phyloP scores from a whole-genome alignment of 1,139 yeast species.

The Hyphopichia khmerensis region DNA sequence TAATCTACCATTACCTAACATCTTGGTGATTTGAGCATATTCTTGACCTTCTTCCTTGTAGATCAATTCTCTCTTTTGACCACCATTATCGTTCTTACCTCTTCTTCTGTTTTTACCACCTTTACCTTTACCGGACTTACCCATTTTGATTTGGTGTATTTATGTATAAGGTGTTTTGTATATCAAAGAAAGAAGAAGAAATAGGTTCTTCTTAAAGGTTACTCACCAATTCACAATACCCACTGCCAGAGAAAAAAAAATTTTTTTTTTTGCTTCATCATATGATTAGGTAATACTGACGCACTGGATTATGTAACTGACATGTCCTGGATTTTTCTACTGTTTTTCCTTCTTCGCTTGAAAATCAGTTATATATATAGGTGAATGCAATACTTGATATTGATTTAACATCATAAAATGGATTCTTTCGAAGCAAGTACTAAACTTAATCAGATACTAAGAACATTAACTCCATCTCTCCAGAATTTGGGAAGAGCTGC shows the following conservation, averaged over 20 bases:
- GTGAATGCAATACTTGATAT: too few species aligned
- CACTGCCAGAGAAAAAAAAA: not conserved
- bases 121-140: conserved; percentile 54
- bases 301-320: not conserved
- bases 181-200: not conserved
- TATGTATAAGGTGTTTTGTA: not conserved
- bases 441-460: conserved; percentile 62
- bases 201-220: not conserved
- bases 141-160: conserved; percentile 33
- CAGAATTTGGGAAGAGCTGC: conserved; percentile 56
- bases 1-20: conserved; percentile 97
- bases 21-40: conserved; percentile 96
- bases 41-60: conserved; percentile 97
- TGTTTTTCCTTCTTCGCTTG: too few species aligned
- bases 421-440: conserved; percentile 79
- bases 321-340: too few species aligned
- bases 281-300: not conserved
- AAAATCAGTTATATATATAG: too few species aligned
- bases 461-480: conserved; percentile 61
- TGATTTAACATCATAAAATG: too few species aligned
- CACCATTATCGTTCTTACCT: conserved; percentile 93
- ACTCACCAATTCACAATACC: too few species aligned
- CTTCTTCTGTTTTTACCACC: conserved; percentile 93
- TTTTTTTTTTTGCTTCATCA: not conserved
- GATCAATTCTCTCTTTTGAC: conserved; percentile 91